Conservation (phyloP, 805 yeast species). For the Starmerella stigmatis region DNA sequence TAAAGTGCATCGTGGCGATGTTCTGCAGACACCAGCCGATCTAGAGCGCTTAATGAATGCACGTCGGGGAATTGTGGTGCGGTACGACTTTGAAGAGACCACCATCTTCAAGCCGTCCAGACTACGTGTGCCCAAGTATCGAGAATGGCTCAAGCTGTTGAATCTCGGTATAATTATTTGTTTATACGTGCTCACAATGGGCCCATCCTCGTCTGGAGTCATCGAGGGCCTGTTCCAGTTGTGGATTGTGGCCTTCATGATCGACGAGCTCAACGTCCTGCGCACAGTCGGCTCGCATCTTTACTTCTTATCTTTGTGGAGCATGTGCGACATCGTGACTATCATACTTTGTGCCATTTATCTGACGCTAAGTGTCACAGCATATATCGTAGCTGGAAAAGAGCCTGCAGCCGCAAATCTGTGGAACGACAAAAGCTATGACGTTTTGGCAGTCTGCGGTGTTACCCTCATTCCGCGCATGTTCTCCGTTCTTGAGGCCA, state of each 20-base stretch:
- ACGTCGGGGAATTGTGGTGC: conserved; percentile 31
- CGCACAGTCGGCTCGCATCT: conserved; percentile 38
- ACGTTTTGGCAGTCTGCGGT: conserved; percentile 33
- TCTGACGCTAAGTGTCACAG: conserved; percentile 22
- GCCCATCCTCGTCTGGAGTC: conserved; percentile 7
- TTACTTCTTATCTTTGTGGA: conserved; percentile 45
- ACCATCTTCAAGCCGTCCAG: conserved; percentile 33
- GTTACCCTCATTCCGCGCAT: conserved; percentile 43
- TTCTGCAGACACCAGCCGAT: conserved; percentile 22
- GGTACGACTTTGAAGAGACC: conserved; percentile 31
- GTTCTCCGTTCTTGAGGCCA: conserved; percentile 41
- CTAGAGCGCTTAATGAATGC: conserved; percentile 25
- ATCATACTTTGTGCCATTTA: conserved; percentile 34
- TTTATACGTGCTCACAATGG: conserved; percentile 28
- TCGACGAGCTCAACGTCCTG: conserved; percentile 39
- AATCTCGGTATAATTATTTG: conserved; percentile 29
- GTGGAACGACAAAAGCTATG: conserved; percentile 21
- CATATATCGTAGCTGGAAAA: conserved; percentile 6
- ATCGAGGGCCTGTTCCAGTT: conserved; percentile 37
- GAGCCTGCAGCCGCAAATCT: not conserved
- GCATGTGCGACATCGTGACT: conserved; percentile 39
- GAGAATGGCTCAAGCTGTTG: conserved; percentile 28
- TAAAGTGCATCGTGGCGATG: conserved; percentile 29
- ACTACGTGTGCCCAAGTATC: conserved; percentile 33
- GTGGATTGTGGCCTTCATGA: conserved; percentile 39